Base-by-base conservation (phyloP, 2,329 filamentous ascomycete species). In the Chaetomium olivaceum region DNA sequence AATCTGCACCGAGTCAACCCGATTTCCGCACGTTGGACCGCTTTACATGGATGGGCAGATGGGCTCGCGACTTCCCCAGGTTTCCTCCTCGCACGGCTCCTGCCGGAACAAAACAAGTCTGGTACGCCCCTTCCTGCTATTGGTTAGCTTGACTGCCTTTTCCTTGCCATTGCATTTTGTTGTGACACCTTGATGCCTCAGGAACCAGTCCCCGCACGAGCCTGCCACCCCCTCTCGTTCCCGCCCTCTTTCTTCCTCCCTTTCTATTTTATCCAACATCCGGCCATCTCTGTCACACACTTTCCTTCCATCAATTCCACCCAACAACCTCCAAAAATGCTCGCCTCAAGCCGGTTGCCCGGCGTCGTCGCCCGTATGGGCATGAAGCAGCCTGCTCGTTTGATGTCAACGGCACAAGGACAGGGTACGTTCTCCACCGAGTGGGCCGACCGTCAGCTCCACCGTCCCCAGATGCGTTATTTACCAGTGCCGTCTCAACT, bases 281-380 rank as follows among this genome's bases (percentile, higher is more conserved):
- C 39, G 9, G 25, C 33, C 51, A 62, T 33, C 50, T 16, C 54
- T 31, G n/a, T 56, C 59, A 25, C 59, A 62, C 59, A 50, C 58
- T 33, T 27, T 56, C 58, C 52, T 61, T 58, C 60, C 62, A 39
- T 60, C 63, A 36, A 63, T 36, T n/a, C 57, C 58, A 67, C 33
- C 39, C 52, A 25, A 46, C 46, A 56, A 63, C 62, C 54, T 25
- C 4, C 63, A 14, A 70, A 64, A 62, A 73, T 73, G 69, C 43
- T 69, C 67, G 63, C 69, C 60, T 65, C 69, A 31, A 71, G 69
- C 66, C 69, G 68, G 65, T 51, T 71, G 59, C 62, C 66, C 51
- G 66, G 68, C 63, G 64, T 66, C 59, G 68, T 67, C 62, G 71
- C 70, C 65, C 70, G 70, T 61, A 61, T 67, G 68, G 69, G 68